Conservation (phyloP, 2,329 filamentous ascomycete species). For the Cordyceps cicadae region DNA sequence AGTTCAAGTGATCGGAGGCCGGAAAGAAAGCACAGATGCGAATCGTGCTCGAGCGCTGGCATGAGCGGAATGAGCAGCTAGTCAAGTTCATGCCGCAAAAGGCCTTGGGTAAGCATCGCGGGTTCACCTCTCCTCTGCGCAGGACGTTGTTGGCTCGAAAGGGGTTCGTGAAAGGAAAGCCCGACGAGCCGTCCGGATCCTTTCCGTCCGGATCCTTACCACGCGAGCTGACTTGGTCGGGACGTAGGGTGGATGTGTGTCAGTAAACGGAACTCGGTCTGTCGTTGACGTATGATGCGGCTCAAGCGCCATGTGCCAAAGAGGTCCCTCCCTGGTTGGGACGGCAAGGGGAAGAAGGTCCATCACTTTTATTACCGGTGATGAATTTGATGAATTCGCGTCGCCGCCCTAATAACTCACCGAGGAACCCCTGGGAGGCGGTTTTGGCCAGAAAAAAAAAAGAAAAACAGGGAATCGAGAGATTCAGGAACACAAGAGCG, state of each 20-base stretch:
- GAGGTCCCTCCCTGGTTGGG: background rate
- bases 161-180: background rate
- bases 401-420: constrained; percentile 2
- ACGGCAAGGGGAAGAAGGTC: background rate
- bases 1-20: background rate
- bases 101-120: background rate
- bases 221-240: background rate
- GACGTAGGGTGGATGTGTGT: no score
- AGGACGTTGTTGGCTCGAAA: background rate
- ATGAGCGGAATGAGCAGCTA: no score
- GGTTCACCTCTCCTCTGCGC: background rate
- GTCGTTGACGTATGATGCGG: background rate
- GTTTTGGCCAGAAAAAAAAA: background rate
- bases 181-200: background rate
- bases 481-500: background rate
- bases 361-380: background rate
- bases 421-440: background rate
- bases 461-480: background rate
- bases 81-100: background rate
- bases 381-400: background rate
- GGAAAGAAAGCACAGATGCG: background rate
- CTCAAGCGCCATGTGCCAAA: background rate
- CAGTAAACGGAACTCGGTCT: no score
- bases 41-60: background rate
- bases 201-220: background rate